A percentile compares a stretch with the other conserved stretches of the same genome.
These are phyloP conservation scores for Hypoxylon subgilvum DNA, from an alignment of 495 filamentous ascomycete genomes.

Conservation along the genomic window DNA sequence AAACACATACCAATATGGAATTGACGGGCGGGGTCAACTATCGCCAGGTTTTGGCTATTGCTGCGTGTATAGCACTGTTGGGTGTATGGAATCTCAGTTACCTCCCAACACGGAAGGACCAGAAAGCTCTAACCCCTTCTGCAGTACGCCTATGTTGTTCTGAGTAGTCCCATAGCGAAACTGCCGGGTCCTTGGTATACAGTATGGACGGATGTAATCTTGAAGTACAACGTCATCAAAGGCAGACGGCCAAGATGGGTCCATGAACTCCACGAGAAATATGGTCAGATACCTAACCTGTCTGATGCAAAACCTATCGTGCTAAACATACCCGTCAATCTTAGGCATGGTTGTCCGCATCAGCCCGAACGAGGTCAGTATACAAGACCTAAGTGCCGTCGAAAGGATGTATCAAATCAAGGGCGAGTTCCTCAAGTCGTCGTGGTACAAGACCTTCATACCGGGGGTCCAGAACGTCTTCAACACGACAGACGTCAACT, in stretches of 20 bases:
- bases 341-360: constrained; percentile 55
- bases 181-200: constrained; percentile 43
- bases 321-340: background rate
- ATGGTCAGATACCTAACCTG: constrained; percentile 39
- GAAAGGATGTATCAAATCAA: constrained; percentile 52
- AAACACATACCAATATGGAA: too few species aligned
- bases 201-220: constrained; percentile 44
- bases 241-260: constrained; percentile 47
- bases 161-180: constrained; percentile 30
- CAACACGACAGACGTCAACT: constrained; percentile 21
- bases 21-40: background rate
- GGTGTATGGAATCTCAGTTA: constrained; percentile 9
- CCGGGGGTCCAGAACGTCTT: constrained; percentile 28
- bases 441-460: constrained; percentile 24
- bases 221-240: constrained; percentile 43
- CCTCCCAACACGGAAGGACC: background rate
- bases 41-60: constrained; percentile 7
- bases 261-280: constrained; percentile 51
- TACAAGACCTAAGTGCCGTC: constrained; percentile 45
- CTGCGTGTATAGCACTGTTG: constrained; percentile 1
- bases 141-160: constrained; percentile 22
- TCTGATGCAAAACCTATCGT: background rate
- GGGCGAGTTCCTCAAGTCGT: constrained; percentile 32
- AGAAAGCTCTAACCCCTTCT: constrained; percentile 4
- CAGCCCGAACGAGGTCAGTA: constrained; percentile 45